Percentiles rank a stretch among this genome's conserved stretches.
Evolutionary conservation across 169 alveolate genomes (phyloP).

Genomic region (Cyclospora cayetanensis): DNA sequence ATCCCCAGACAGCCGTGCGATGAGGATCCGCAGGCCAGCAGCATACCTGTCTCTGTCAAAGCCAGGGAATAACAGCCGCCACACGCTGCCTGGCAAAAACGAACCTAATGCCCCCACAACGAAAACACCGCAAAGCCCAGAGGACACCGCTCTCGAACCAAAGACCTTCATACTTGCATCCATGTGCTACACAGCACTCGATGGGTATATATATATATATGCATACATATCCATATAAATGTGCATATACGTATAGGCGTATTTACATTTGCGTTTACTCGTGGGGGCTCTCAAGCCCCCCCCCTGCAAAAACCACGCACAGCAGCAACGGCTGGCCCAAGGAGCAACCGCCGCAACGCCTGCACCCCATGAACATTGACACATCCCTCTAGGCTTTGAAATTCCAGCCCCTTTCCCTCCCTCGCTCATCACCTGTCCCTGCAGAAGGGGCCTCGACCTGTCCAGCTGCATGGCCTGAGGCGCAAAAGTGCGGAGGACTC

Average conservation of each 20-base stretch:
- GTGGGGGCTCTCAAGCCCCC: too few species aligned
- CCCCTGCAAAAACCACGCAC: too few species aligned
- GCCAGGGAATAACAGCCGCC: background rate
- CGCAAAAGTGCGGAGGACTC: background rate
- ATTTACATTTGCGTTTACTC: too few species aligned
- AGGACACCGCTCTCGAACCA: background rate
- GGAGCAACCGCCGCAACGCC: too few species aligned
- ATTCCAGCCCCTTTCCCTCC: too few species aligned
- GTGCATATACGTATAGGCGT: too few species aligned
- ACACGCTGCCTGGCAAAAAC: background rate
- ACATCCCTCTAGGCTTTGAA: too few species aligned
- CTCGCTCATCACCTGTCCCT: background rate
- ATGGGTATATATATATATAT: background rate
- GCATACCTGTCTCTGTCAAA: slow-evolving; percentile 4
- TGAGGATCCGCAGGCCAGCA: slow-evolving; percentile 27
- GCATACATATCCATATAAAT: background rate
- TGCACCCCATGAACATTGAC: too few species aligned
- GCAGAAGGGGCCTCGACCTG: background rate
- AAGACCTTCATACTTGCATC: background rate
- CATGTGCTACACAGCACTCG: background rate
- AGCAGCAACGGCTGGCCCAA: too few species aligned
- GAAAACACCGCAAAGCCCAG: background rate
- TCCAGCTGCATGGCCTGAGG: slow-evolving; percentile 17
- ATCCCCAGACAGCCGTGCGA: slow-evolving; percentile 33
- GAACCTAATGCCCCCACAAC: background rate